Percentiles rank a stretch among this genome's conserved stretches.
These are phyloP conservation scores for Rhypophila decipiens DNA, from an alignment of 495 filamentous ascomycete species.

Conservation along the genomic window DNA sequence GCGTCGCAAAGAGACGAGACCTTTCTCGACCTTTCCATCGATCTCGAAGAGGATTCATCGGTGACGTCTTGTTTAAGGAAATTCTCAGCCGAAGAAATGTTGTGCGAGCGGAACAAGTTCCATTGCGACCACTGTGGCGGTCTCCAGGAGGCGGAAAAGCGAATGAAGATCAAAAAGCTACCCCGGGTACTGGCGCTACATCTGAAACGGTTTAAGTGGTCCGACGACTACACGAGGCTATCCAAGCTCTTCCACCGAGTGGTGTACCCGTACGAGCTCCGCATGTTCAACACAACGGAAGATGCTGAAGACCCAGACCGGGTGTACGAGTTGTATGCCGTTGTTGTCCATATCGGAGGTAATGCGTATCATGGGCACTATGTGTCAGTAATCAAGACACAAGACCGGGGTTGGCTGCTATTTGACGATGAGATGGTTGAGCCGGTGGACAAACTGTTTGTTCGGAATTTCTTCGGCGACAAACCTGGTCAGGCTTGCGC, in stretches of 20 bases:
- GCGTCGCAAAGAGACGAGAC: constrained; percentile 91
- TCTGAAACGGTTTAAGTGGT: constrained; percentile 96
- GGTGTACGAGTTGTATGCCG: constrained; percentile 93
- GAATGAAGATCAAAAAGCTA: constrained; percentile 97
- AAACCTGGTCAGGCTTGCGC: constrained; percentile 86
- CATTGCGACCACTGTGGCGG: constrained; percentile 97
- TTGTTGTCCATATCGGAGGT: constrained; percentile 98
- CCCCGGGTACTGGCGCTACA: constrained; percentile 89
- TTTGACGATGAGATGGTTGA: constrained; percentile 99
- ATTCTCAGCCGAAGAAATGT: constrained; percentile 97
- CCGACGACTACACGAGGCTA: constrained; percentile 83
- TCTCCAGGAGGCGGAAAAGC: constrained; percentile 94
- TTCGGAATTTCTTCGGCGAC: constrained; percentile 97
- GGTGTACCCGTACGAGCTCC: constrained; percentile 91
- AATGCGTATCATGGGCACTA: constrained; percentile 98
- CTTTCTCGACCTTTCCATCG: constrained; percentile 92
- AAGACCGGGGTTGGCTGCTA: constrained; percentile 89
- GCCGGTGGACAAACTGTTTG: constrained; percentile 92
- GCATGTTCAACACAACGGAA: constrained; percentile 96
- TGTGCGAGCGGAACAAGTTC: constrained; percentile 97
- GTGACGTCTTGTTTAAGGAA: constrained; percentile 92
- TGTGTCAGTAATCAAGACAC: constrained; percentile 94
- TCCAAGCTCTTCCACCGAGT: constrained; percentile 97
- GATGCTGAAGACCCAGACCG: constrained; percentile 93
- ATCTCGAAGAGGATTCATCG: constrained; percentile 90